Percentiles rank a stretch among this genome's conserved stretches.
phyloP scores from a whole-genome alignment of 352 stramenopile genomes.

The Phytophthora syringae region DNA sequence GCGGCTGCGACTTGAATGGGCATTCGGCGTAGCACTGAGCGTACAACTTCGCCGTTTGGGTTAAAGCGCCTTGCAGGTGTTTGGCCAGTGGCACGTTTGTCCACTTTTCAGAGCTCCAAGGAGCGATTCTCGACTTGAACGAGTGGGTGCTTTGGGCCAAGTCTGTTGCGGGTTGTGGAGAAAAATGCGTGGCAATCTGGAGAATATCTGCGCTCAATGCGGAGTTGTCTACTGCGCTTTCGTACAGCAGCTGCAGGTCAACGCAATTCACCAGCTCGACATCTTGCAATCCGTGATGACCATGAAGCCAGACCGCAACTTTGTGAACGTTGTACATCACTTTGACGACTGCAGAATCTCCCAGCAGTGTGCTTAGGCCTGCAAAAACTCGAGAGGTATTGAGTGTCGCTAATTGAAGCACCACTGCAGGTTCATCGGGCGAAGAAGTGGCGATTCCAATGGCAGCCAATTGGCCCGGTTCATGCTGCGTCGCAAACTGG shows the following conservation, averaged over 20 bases:
- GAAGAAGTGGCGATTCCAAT: conserved; percentile 19
- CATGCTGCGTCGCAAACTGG: conserved; percentile 11
- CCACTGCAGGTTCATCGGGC: conserved; percentile 10
- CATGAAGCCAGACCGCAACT: conserved; percentile 23
- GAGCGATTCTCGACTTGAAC: conserved; percentile 17
- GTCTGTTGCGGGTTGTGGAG: not conserved
- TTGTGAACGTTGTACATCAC: conserved; percentile 33
- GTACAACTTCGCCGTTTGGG: conserved; percentile 24
- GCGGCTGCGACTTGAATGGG: not conserved
- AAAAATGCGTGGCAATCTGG: conserved; percentile 19
- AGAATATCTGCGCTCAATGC: conserved; percentile 19
- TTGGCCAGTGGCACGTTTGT: not conserved
- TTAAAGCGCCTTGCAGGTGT: not conserved
- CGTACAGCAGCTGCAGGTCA: conserved; percentile 41
- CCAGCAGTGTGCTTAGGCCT: conserved; percentile 17
- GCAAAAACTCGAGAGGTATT: conserved; percentile 13
- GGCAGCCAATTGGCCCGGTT: conserved; percentile 10
- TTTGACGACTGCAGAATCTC: conserved; percentile 20
- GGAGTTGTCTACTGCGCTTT: conserved; percentile 20
- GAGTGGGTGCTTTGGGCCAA: conserved; percentile 18
- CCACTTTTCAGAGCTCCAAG: not conserved
- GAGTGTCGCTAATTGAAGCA: conserved; percentile 21
- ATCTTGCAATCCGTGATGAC: conserved; percentile 14
- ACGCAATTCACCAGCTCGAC: conserved; percentile 24
- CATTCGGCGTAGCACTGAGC: conserved; percentile 14